Percentiles rank a stretch among this genome's conserved stretches.
phyloP scores from a whole-genome alignment of 2,329 filamentous ascomycete species.

The Colletotrichum orbiculare region DNA sequence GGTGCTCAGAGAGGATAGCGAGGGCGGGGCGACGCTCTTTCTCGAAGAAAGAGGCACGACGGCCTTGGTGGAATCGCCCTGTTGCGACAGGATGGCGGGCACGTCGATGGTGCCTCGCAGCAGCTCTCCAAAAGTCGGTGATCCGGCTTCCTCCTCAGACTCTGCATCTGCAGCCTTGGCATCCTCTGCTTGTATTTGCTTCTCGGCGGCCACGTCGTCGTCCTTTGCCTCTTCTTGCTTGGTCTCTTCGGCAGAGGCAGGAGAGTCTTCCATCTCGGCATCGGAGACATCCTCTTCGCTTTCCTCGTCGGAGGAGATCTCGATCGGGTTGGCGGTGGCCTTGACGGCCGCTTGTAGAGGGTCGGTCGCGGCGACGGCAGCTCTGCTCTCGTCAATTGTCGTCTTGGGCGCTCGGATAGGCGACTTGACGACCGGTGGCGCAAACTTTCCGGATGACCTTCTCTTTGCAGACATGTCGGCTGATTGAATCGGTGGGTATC shows the following conservation, averaged over 20 bases:
- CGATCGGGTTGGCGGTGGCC: slow-evolving; percentile 56
- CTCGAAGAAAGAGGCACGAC: slow-evolving; percentile 55
- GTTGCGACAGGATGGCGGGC: slow-evolving; percentile 65
- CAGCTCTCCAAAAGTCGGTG: slow-evolving; percentile 86
- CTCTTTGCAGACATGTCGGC: slow-evolving; percentile 68
- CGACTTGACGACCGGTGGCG: slow-evolving; percentile 64
- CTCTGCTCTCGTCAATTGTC: slow-evolving; percentile 68
- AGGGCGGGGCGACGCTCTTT: slow-evolving; percentile 69
- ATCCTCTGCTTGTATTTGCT: slow-evolving; percentile 43
- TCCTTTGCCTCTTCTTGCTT: slow-evolving; percentile 40
- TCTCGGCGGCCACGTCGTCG: slow-evolving; percentile 31
- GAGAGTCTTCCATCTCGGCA: slow-evolving; percentile 47
- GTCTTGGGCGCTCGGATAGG: slow-evolving; percentile 63
- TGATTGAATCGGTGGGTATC: slow-evolving; percentile 15
- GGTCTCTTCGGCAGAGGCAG: slow-evolving; percentile 37
- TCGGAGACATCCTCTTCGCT: slow-evolving; percentile 61
- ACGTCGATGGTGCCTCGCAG: slow-evolving; percentile 84
- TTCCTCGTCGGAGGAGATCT: slow-evolving; percentile 67
- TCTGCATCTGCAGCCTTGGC: slow-evolving; percentile 45
- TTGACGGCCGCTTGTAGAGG: slow-evolving; percentile 49
- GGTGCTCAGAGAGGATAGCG: slow-evolving; percentile 85
- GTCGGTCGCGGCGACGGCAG: slow-evolving; percentile 61
- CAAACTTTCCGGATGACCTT: slow-evolving; percentile 68
- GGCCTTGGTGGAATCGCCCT: slow-evolving; percentile 41
- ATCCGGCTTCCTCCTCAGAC: slow-evolving; percentile 60